These are phyloP conservation scores for Williopsis jadinii DNA, from an alignment of 1,139 yeast genomes.

Conservation along the genomic window DNA sequence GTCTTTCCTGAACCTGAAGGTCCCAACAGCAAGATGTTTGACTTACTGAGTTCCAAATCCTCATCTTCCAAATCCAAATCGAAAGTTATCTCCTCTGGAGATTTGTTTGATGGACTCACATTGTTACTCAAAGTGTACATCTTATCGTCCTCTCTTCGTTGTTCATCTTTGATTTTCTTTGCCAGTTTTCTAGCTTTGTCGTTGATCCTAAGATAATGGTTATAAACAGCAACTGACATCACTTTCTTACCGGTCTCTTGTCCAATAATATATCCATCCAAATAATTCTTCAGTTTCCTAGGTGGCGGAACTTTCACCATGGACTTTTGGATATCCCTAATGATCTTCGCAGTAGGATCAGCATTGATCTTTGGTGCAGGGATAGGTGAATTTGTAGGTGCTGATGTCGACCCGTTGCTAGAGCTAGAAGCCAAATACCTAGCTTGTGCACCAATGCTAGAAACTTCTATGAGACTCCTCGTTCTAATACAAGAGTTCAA, in stretches of 20 bases:
- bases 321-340: slow-evolving; percentile 8
- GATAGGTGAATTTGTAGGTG: too few species aligned
- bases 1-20: slow-evolving; percentile 55
- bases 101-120: slow-evolving; percentile 25
- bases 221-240: slow-evolving; percentile 49
- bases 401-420: too few species aligned
- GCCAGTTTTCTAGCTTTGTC: slow-evolving; percentile 27
- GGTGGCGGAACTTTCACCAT: slow-evolving; percentile 35
- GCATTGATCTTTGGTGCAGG: background rate
- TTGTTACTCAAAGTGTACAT: slow-evolving; percentile 19
- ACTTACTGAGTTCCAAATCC: slow-evolving; percentile 38
- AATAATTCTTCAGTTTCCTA: slow-evolving; percentile 31
- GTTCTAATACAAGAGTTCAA: too few species aligned
- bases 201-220: slow-evolving; percentile 40
- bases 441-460: too few species aligned
- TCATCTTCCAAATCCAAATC: slow-evolving; percentile 23
- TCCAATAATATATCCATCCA: slow-evolving; percentile 44
- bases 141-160: slow-evolving; percentile 17
- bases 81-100: slow-evolving; percentile 24
- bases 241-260: slow-evolving; percentile 46
- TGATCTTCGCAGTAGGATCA: background rate
- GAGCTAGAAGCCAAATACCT: too few species aligned
- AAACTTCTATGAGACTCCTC: too few species aligned
- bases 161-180: slow-evolving; percentile 12
- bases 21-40: slow-evolving; percentile 44